Evolutionary conservation across 2,329 filamentous ascomycete species (phyloP).

Genomic region (Aquanectria penicillioides): DNA sequence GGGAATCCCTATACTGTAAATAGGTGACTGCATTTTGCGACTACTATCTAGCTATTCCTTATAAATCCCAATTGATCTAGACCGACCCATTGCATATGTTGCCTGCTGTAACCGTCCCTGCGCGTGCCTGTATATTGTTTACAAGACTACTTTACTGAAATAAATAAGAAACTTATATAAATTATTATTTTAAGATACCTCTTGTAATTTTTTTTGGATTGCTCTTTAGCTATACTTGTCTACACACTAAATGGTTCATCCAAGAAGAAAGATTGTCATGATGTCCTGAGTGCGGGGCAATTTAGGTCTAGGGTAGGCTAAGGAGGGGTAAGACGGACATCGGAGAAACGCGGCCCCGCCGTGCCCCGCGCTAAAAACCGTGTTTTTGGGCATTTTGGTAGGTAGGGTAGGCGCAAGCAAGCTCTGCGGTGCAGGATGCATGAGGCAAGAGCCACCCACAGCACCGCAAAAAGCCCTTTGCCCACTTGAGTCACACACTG

Average conservation of each 20-base stretch:
- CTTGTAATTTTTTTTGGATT: neutral
- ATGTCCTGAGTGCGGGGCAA: neutral
- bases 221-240: too few species aligned
- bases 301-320: slow-evolving; percentile 4
- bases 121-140: too few species aligned
- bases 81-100: too few species aligned
- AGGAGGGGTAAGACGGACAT: slow-evolving; percentile 23
- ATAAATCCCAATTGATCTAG: too few species aligned
- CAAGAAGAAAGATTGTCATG: neutral
- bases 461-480: slow-evolving; percentile 36
- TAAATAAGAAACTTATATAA: too few species aligned
- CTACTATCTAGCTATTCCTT: too few species aligned
- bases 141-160: too few species aligned
- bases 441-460: slow-evolving; percentile 17
- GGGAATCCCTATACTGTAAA: too few species aligned
- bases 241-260: too few species aligned
- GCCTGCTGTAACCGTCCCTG: too few species aligned
- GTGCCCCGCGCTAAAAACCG: slow-evolving; percentile 24
- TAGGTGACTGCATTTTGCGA: too few species aligned
- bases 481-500: slow-evolving; percentile 43
- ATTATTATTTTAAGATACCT: too few species aligned
- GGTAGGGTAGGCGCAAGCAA: slow-evolving; percentile 10
- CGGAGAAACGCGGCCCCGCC: slow-evolving; percentile 27
- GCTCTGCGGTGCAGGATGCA: slow-evolving; percentile 16
- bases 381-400: slow-evolving; percentile 1